Evolutionary conservation across 2,329 filamentous ascomycete species (phyloP), one percentile per base, ranked within the genome.

Genomic region (Colletotrichum musae): DNA sequence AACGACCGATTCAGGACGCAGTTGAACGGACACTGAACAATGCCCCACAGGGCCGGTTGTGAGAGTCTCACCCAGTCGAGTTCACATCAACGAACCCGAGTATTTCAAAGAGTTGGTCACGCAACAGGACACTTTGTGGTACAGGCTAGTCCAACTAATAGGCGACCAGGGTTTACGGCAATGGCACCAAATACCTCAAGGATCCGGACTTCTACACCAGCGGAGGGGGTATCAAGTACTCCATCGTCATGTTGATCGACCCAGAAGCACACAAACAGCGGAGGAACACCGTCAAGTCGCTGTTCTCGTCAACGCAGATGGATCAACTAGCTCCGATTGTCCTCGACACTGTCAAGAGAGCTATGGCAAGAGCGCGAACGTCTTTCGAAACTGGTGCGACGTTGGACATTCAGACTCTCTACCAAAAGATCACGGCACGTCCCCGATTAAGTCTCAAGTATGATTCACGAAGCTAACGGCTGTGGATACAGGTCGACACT

Each of bases 241-340:
- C 61, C 43, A 58, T 64, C 52, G 57, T 64, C 52, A 64, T 64
- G 61, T 32, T 64, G 52, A 64, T 64, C 39, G 61, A 64, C 21
- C 61, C 61, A 9, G 61, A 64, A 15, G 52, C 28, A 6, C 61
- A 64, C 12, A 64, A 58, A 18, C 51, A 64, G 12, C 41, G 61
- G 15, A 64, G 32, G 4, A 58, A 43, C 6, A 64, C 61, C 2
- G 53, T 64, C 32, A 57, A 64, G 28, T 58, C 61, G 36, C 32
- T 60, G 15, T 60, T 60, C 15, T 60, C 58, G 1, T 45, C 58
- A 4, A 60, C 50, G 7, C 58, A 60, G 48, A 60, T 60, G 58
- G 47, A 60, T 15, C 58, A 60, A 28, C 5, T 60, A 21, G 58
- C 58, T 5, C 58, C 58, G 4, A 16, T 52, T 26, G 58, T 60